phyloP scores from a whole-genome alignment of 179 eudicot genomes.

The Beta macrorhiza region DNA sequence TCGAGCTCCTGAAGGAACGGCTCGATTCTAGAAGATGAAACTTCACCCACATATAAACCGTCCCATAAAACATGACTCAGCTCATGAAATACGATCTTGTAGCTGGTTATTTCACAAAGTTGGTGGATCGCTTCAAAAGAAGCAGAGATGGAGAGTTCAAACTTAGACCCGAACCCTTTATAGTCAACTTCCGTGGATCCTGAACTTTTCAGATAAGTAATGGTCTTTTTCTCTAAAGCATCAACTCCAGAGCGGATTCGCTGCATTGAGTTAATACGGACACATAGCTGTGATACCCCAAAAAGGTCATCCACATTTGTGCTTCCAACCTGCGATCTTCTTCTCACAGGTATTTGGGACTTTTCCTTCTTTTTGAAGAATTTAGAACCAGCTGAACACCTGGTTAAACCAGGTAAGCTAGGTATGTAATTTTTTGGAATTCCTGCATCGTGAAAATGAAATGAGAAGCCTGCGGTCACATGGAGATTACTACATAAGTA shows the following conservation, averaged over 20 bases:
- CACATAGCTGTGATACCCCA: conserved; percentile 62
- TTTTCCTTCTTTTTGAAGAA: conserved; percentile 73
- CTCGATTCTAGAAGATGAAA: conserved; percentile 62
- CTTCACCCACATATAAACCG: conserved; percentile 66
- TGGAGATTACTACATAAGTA: not conserved
- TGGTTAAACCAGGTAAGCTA: conserved; percentile 68
- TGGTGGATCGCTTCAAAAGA: conserved; percentile 67
- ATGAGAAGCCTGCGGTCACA: conserved; percentile 6
- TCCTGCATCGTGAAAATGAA: conserved; percentile 44
- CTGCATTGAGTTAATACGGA: conserved; percentile 78
- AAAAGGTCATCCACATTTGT: conserved; percentile 41
- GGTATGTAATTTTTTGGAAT: conserved; percentile 58
- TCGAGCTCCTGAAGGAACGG: conserved; percentile 75
- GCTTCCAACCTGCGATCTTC: conserved; percentile 51
- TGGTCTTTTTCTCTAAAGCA: conserved; percentile 54
- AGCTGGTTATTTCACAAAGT: conserved; percentile 67
- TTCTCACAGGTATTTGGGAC: conserved; percentile 40
- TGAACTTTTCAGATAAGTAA: conserved; percentile 48
- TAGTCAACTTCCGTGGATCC: conserved; percentile 40
- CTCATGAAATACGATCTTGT: conserved; percentile 64
- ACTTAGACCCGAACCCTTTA: conserved; percentile 38
- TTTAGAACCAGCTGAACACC: conserved; percentile 76
- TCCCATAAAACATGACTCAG: conserved; percentile 70
- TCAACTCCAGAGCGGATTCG: conserved; percentile 60
- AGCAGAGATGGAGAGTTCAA: conserved; percentile 61